Conservation (phyloP, 306 rosid genomes). For the Prunus kanzakura region DNA sequence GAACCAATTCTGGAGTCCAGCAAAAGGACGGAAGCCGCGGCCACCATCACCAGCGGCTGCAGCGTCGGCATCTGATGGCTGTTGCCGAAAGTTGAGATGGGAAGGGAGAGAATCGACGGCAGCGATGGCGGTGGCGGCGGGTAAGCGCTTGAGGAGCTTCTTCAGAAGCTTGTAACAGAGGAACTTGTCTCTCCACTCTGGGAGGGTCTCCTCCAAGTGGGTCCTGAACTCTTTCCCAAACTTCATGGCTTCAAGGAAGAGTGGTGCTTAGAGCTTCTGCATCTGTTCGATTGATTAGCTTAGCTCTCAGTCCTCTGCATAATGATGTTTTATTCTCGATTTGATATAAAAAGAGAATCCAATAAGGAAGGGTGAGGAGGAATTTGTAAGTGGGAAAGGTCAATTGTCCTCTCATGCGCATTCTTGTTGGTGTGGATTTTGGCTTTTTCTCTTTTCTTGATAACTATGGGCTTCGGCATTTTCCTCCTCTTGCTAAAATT, state of each 20-base stretch:
- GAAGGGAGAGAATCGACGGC: conserved; percentile 20
- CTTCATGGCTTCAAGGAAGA: conserved; percentile 46
- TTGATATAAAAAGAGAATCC: too few species aligned
- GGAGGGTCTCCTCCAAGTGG: conserved; percentile 87
- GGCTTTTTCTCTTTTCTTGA: not conserved
- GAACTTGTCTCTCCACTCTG: conserved; percentile 98
- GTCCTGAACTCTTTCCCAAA: conserved; percentile 88
- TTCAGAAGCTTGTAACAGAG: conserved; percentile 87
- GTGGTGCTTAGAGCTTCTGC: too few species aligned
- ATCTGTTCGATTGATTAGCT: too few species aligned
- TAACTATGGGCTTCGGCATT: not conserved
- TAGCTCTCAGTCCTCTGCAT: too few species aligned
- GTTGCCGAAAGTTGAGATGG: conserved; percentile 15
- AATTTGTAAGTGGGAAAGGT: not conserved
- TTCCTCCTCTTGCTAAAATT: not conserved
- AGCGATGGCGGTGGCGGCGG: conserved; percentile 8
- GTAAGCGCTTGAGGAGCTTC: conserved; percentile 61
- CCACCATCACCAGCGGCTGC: not conserved
- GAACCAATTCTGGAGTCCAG: conserved; percentile 72
- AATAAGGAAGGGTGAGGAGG: not conserved
- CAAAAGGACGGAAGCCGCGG: conserved; percentile 11
- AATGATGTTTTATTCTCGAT: too few species aligned
- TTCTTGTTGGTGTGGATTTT: not conserved
- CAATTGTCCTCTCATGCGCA: not conserved
- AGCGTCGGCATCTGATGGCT: conserved; percentile 2